These are phyloP conservation scores for Fragaria iinumae DNA, from an alignment of 306 rosid species.

Conservation along the genomic window DNA sequence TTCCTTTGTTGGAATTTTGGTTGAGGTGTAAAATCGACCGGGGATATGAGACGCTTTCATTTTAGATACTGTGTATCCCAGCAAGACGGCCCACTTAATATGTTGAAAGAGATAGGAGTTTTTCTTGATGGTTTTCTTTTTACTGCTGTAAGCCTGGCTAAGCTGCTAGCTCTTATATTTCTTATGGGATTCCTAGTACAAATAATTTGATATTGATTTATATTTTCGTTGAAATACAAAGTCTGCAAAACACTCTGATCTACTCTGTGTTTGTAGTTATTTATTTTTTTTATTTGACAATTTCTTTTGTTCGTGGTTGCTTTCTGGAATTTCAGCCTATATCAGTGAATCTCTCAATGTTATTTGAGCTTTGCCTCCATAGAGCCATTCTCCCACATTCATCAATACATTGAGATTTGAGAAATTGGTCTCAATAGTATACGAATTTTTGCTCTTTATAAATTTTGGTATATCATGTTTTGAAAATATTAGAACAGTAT, in stretches of 20 bases:
- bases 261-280: neutral
- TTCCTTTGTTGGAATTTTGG: constrained; percentile 56
- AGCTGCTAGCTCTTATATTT: constrained; percentile 50
- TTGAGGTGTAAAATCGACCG: constrained; percentile 62
- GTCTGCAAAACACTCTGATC: constrained; percentile 22
- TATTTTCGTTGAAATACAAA: constrained; percentile 13
- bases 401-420: neutral
- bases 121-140: constrained; percentile 26
- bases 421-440: too few relatives aligned
- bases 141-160: constrained; percentile 52
- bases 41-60: constrained; percentile 48
- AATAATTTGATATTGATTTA: constrained; percentile 45
- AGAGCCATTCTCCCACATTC: neutral
- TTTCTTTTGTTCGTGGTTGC: neutral
- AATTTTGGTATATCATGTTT: too few relatives aligned
- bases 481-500: too few relatives aligned
- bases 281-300: too few relatives aligned
- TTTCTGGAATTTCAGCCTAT: neutral
- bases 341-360: neutral
- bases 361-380: neutral
- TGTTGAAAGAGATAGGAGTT: constrained; percentile 48
- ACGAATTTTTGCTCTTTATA: too few relatives aligned
- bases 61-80: constrained; percentile 56
- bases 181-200: constrained; percentile 48
- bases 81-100: constrained; percentile 46